Percentiles rank a stretch among this genome's conserved stretches.
phyloP scores from a whole-genome alignment of 2,329 filamentous ascomycete species.

The Septoria petroselini region DNA sequence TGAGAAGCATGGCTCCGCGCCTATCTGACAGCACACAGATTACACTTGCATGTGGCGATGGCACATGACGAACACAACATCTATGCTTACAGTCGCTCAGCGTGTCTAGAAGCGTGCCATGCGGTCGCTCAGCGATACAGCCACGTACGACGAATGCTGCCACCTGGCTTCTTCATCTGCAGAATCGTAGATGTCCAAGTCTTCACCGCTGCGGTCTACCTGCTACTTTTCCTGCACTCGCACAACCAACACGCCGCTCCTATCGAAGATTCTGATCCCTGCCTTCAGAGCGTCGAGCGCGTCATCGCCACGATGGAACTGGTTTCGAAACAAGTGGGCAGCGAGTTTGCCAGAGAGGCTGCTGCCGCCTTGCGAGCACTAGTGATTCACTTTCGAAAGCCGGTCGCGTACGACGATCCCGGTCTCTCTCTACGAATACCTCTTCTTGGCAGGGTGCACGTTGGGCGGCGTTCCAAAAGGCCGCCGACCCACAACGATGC shows the following conservation, averaged over 20 bases:
- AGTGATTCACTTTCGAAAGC: constrained; percentile 18
- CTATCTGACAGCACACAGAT: too few species aligned
- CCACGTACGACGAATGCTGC: constrained; percentile 24
- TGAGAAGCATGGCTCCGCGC: too few species aligned
- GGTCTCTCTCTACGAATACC: constrained; percentile 22
- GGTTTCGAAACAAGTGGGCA: constrained; percentile 20
- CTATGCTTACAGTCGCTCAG: constrained; percentile 30
- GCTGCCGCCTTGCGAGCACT: constrained; percentile 25
- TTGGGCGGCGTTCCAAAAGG: constrained; percentile 5
- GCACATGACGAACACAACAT: constrained; percentile 25
- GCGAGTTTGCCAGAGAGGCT: constrained; percentile 27
- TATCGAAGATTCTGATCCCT: neutral
- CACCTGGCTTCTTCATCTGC: constrained; percentile 31
- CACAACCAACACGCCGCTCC: neutral
- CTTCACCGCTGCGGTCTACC: constrained; percentile 29
- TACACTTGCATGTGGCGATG: constrained; percentile 31
- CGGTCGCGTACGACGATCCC: constrained; percentile 2
- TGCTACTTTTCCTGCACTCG: constrained; percentile 22
- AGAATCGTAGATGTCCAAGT: constrained; percentile 33
- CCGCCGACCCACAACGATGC: neutral
- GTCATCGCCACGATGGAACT: constrained; percentile 24
- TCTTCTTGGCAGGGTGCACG: constrained; percentile 25
- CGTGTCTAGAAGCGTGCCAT: constrained; percentile 29
- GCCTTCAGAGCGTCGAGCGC: constrained; percentile 18
- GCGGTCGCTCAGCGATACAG: constrained; percentile 26